Evolutionary conservation across 2,329 filamentous ascomycete genomes (phyloP).

Genomic region (Neopestalotiopsis clavispora): DNA sequence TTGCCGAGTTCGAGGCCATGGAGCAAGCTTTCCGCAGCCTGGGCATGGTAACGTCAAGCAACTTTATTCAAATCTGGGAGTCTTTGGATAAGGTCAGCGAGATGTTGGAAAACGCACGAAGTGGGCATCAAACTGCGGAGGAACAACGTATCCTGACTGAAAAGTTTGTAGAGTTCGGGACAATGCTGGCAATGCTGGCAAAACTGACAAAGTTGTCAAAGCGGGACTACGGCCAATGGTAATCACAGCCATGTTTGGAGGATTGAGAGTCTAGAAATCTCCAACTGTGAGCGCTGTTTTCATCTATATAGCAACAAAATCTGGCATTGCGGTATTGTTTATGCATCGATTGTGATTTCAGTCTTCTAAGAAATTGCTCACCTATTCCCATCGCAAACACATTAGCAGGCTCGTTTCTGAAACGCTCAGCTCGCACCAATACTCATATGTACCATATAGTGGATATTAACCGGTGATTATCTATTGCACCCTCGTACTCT

Average conservation of each 20-base stretch:
- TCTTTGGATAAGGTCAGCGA: not conserved
- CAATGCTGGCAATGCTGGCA: not conserved
- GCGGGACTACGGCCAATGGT: not conserved
- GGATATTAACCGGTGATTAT: no score
- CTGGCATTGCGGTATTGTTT: no score
- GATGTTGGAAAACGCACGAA: not conserved
- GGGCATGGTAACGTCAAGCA: not conserved
- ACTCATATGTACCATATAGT: no score
- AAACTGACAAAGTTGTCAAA: not conserved
- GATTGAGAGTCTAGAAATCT: not conserved
- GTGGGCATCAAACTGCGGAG: not conserved
- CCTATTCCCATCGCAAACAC: no score
- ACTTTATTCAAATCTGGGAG: not conserved
- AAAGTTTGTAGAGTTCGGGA: not conserved
- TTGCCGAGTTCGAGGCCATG: not conserved
- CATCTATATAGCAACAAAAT: no score
- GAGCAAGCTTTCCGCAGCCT: not conserved
- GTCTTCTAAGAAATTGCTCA: no score
- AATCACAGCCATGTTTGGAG: not conserved
- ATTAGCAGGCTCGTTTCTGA: no score
- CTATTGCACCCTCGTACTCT: no score
- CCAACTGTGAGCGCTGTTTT: no score
- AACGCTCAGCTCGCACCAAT: no score
- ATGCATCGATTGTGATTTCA: no score
- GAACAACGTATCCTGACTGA: not conserved